Base-by-base conservation (phyloP, 805 yeast species). In the Metschnikowia koreensis region DNA sequence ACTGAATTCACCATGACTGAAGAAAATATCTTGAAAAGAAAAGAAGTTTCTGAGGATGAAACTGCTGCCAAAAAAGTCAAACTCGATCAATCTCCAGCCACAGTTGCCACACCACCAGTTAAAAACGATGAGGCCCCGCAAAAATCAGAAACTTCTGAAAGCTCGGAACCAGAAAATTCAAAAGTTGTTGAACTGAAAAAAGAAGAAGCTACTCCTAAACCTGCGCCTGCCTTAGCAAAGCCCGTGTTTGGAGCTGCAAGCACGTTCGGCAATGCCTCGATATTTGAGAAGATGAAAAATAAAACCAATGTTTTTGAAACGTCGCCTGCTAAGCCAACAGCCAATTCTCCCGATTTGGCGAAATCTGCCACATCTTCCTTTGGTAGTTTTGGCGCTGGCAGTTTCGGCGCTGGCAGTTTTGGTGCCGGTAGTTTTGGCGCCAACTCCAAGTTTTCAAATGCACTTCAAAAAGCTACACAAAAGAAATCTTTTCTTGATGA, bases 401-500 rank as follows among this genome's bases (percentile, higher is more conserved):
- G 74, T 0, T 80, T 80, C 65, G 83, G 83, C 0, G 65, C 80
- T 3, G 68, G 64, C 37, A 63, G 74, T 0, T 80, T 80, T 65
- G 83, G 83, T 0, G 65, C 80, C 3, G 68, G 64, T 36, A 63
- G 74, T 0, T 80, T 80, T 65, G 83, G 83, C 0, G 65, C 80
- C 3, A 68, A 70, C 34, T 68, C 82, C 13, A 69, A 68, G 41
- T 80, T 79, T 56, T 73, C 76, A 2, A 80, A 80, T 59, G 87
- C 87, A 0, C 82, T 84, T 61, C 78, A 80, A 56, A 66, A 68
- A 10, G 77, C 86, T 1, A 56, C 79, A 37, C 69, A 66, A 37
- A 81, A 79, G 60, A 77, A 82, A 63, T 81, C 89, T 5, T 79
- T 86, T 46, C 80, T 86, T 58, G 87, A 84, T 48, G 69, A 69